Evolutionary conservation across 331 rosid genomes (phyloP), one percentile per base, ranked within the genome.

Genomic region (Malus hybrid): DNA sequence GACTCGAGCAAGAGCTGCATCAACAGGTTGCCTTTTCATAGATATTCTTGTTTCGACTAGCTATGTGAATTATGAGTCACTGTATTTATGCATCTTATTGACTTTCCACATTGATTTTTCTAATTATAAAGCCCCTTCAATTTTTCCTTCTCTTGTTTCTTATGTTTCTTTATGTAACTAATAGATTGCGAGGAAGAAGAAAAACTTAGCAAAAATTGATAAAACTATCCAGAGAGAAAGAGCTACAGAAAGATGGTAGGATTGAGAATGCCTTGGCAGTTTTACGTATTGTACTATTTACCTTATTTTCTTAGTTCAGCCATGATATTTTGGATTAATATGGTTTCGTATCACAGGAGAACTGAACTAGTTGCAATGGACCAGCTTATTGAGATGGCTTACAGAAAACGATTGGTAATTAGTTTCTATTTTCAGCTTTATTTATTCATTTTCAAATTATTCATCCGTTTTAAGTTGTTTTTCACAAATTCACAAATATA

Each of bases 321-420:
- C n/a, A 32, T 59, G 28, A 42, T 42, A 10, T 56, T 57, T 73
- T 73, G 18, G 24, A 18, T 44, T 63, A 28, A 59, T 79, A 76
- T 70, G 57, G 46, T 75, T 84, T 50, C 42, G 46, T 76, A 10
- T 85, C 27, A 85, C 94, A 93, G 98, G 93, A 84, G 80, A 55
- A 77, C 86, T 65, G 98, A 91, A 83, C 89, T 86, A 82, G 83
- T 87, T 76, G 98, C 97, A n/a, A 86, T 88, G 85, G 96, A 93
- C 87, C 86, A 91, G 69, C 98, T 93, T 64, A 69, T 80, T 87
- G 97, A 87, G 84, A 82, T 85, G 67, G 97, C 97, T 67, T 91
- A 88, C 91, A 86, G 77, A 77, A 93, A 85, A 85, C 81, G 88
- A 86, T 46, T 87, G 98, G 98, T 93, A 83, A 81, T 75, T 79